Conservation (phyloP, 257 asterid genomes). For the Eustoma russellianum region DNA sequence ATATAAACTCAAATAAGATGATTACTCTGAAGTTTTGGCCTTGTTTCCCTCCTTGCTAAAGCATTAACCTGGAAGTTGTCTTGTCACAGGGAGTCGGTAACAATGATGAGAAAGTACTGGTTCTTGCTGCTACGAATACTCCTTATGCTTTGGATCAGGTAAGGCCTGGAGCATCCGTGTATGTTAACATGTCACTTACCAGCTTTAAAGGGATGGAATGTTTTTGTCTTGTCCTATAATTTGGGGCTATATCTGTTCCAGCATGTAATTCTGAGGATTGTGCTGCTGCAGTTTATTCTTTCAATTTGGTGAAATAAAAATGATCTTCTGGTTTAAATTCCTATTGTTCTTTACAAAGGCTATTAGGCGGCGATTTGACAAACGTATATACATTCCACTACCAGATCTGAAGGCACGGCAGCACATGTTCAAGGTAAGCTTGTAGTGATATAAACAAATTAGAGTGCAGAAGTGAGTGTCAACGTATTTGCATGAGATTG, state of each 20-base stretch:
- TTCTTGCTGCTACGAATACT: conserved; percentile 97
- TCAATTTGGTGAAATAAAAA: background rate
- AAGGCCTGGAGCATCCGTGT: conserved; percentile 3
- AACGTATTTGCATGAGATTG: background rate
- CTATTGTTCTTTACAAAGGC: conserved; percentile 35
- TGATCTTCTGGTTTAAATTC: background rate
- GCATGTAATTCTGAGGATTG: background rate
- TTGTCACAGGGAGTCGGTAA: conserved; percentile 81
- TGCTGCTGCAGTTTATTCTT: too few relatives aligned
- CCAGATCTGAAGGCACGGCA: conserved; percentile 92
- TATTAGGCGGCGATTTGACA: conserved; percentile 82
- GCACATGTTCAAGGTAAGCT: conserved; percentile 87
- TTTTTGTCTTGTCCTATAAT: background rate
- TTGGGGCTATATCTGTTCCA: background rate
- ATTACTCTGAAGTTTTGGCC: too few relatives aligned
- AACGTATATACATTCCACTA: conserved; percentile 93
- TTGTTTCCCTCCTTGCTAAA: background rate
- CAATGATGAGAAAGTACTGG: conserved; percentile 97
- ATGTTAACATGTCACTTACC: background rate
- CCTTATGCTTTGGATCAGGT: conserved; percentile 99
- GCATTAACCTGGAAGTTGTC: background rate
- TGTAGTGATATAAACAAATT: background rate
- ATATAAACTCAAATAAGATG: too few relatives aligned
- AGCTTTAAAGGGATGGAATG: background rate
- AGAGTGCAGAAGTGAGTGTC: background rate